These are phyloP conservation scores for Paecilomyces sp. DNA, from an alignment of 2,329 filamentous ascomycete species.

Conservation along the genomic window DNA sequence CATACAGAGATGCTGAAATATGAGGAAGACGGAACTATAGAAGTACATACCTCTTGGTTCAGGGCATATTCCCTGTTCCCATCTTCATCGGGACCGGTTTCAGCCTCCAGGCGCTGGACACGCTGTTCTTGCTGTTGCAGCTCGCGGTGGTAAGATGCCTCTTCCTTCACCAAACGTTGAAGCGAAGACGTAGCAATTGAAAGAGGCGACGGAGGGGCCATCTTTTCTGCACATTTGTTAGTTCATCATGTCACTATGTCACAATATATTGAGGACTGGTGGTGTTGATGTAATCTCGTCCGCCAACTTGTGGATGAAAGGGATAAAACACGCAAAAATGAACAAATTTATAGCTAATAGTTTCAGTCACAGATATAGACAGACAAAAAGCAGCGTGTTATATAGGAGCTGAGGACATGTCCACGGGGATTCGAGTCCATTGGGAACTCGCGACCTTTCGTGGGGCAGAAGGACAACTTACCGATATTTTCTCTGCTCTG, in stretches of 20 bases:
- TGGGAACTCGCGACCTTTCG: not conserved
- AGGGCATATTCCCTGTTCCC: conserved; percentile 72
- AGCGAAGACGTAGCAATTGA: conserved; percentile 74
- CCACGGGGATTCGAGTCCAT: not conserved
- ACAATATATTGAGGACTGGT: not conserved
- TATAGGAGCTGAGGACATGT: not conserved
- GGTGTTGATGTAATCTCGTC: not conserved
- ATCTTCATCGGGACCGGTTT: conserved; percentile 61
- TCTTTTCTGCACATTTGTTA: conserved; percentile 30
- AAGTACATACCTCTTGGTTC: conserved; percentile 69
- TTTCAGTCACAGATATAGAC: not conserved
- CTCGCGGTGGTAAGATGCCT: conserved; percentile 84
- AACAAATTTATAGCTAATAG: not conserved
- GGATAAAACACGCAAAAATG: not conserved
- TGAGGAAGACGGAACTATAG: not conserved
- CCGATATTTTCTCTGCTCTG: not conserved
- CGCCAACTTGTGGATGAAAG: not conserved
- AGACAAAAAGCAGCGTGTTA: not conserved
- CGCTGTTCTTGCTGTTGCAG: conserved; percentile 65
- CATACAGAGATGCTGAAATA: not conserved
- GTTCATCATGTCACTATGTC: conserved; percentile 6
- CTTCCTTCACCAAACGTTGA: conserved; percentile 81
- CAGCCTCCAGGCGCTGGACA: conserved; percentile 60
- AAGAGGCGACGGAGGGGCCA: conserved; percentile 72
- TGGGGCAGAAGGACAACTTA: not conserved